Base-by-base conservation (phyloP, 139 green algal genomes). In the Chlorella sp. region DNA sequence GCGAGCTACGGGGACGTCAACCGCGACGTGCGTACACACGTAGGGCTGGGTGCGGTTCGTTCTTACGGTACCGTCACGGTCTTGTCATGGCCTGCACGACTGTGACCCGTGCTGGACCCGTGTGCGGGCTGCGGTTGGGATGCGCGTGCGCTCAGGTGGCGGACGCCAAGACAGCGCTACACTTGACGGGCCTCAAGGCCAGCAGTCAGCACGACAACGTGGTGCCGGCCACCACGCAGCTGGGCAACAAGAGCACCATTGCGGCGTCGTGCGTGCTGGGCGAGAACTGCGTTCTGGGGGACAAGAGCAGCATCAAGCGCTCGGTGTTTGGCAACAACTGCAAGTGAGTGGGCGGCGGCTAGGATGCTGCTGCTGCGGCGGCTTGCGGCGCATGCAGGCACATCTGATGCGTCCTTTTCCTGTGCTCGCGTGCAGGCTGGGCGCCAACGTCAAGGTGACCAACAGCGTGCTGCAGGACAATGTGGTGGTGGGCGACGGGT, bases 281-380 rank as follows among this genome's bases (percentile, higher is more conserved):
- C 0, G 78, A 84, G 42, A 80, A 80, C 31, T 83, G 69, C 31
- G 62, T 68, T n/a, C 72, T 98, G 26, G 91, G 85, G 2, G 93
- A 98, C 79, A 95, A 91, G 73, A 88, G 75, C 75, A 90, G 75
- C 81, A 87, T 98, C 42, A 98, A 98, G 86, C 68, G 90, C 32
- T 88, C 75, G 1, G 88, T 97, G 27, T 79, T 98, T 31, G 92
- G 91, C 23, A 27, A 32, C 35, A 77, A 78, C 30, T 93, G 88
- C 84, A 83, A 55, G 42, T 55, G 42, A 17, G 42, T 55, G 42
- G n/a, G n/a, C n/a, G n/a, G n/a, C n/a, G n/a, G n/a, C n/a, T n/a
- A n/a, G n/a, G n/a, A n/a, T n/a, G n/a, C n/a, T n/a, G n/a, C n/a
- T n/a, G n/a, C n/a, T n/a, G n/a, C n/a, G n/a, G n/a, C n/a, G n/a